Evolutionary conservation across 495 filamentous ascomycete genomes (phyloP).

Genomic region (Penicillium pulvis): DNA sequence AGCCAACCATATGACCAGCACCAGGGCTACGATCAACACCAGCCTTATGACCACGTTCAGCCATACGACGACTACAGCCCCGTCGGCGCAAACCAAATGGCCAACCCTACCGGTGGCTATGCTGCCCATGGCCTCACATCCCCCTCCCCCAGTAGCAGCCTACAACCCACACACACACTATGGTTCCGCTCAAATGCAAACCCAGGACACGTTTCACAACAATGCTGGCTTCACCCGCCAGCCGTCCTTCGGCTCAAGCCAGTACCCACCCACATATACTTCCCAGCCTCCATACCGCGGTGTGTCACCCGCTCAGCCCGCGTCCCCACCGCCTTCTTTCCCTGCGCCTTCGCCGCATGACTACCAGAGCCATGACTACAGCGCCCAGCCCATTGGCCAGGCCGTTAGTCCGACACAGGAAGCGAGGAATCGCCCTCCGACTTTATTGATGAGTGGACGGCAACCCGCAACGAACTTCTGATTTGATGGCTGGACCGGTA

Average conservation of each 20-base stretch:
- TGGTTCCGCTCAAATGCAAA: constrained; percentile 20
- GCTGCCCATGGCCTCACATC: constrained; percentile 19
- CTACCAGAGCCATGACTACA: constrained; percentile 16
- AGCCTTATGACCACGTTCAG: constrained; percentile 12
- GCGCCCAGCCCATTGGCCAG: constrained; percentile 1
- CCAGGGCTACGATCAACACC: constrained; percentile 2
- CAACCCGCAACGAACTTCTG: constrained; percentile 39
- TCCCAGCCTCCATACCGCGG: constrained; percentile 29
- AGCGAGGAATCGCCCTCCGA: constrained; percentile 38
- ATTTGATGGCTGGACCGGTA: constrained; percentile 30
- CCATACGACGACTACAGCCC: constrained; percentile 28
- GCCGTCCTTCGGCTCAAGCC: constrained; percentile 31
- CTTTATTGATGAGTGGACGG: constrained; percentile 47
- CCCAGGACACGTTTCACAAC: constrained; percentile 11
- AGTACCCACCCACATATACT: constrained; percentile 31
- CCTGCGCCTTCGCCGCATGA: constrained; percentile 28
- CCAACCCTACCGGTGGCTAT: constrained; percentile 16
- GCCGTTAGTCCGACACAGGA: constrained; percentile 10
- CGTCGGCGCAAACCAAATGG: background rate
- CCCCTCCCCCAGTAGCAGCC: constrained; percentile 24
- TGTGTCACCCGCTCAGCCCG: constrained; percentile 31
- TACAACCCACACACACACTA: constrained; percentile 30
- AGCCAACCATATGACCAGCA: constrained; percentile 25
- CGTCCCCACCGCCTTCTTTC: constrained; percentile 41
- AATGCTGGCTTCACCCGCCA: constrained; percentile 29